These are phyloP conservation scores for Tolypocladium ophioglossoides DNA, from an alignment of 2,329 filamentous ascomycete genomes.

Conservation along the genomic window DNA sequence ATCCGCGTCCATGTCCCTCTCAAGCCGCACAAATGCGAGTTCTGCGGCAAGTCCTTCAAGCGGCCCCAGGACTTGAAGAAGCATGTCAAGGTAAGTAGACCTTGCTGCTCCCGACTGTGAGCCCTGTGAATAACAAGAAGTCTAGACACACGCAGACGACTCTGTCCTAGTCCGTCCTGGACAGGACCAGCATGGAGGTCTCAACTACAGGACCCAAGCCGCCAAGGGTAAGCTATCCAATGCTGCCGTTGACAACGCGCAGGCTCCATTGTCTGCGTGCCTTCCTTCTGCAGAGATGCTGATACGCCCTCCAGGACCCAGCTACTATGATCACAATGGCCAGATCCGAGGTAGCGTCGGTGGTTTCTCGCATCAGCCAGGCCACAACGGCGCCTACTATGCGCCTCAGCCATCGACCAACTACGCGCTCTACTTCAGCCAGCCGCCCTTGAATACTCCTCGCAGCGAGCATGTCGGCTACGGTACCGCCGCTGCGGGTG, in stretches of 20 bases:
- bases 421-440: constrained; percentile 71
- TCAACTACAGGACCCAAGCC: constrained; percentile 43
- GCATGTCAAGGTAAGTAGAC: constrained; percentile 68
- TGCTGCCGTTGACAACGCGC: not conserved
- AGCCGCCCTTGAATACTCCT: constrained; percentile 43
- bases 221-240: constrained; percentile 37
- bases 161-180: constrained; percentile 56
- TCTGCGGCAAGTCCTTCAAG: constrained; percentile 98
- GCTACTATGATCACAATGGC: constrained; percentile 55
- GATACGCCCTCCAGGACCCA: constrained; percentile 31
- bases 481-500: constrained; percentile 31
- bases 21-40: constrained; percentile 98
- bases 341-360: constrained; percentile 49
- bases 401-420: constrained; percentile 41
- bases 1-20: constrained; percentile 97
- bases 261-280: not conserved
- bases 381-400: constrained; percentile 45
- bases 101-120: not conserved
- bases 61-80: constrained; percentile 98
- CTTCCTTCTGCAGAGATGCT: not conserved
- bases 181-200: constrained; percentile 39
- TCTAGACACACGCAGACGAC: constrained; percentile 82
- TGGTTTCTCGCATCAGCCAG: constrained; percentile 46
- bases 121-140: not conserved
- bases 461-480: constrained; percentile 55